phyloP scores from a whole-genome alignment of 2,329 filamentous ascomycete genomes.

The Aspergillus felis region DNA sequence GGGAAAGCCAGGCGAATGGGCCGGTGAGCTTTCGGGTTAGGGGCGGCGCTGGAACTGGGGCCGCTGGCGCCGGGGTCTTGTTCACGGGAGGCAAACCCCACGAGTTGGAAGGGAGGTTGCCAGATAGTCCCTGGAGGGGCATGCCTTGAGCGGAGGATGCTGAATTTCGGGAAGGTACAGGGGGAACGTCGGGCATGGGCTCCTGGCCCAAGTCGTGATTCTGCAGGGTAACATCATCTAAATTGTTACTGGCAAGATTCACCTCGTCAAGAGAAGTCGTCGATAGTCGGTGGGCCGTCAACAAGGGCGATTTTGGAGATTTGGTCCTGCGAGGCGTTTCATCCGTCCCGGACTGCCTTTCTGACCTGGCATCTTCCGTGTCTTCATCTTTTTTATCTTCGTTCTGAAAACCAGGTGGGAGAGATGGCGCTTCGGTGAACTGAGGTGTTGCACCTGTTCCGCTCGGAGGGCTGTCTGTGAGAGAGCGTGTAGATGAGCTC shows the following conservation, averaged over 20 bases:
- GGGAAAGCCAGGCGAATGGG: slow-evolving; percentile 81
- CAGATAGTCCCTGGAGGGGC: slow-evolving; percentile 59
- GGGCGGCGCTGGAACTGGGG: slow-evolving; percentile 36
- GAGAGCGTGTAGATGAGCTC: slow-evolving; percentile 57
- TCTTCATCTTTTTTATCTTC: slow-evolving; percentile 19
- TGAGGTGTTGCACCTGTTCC: slow-evolving; percentile 36
- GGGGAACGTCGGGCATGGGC: slow-evolving; percentile 25
- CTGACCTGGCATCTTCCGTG: slow-evolving; percentile 21
- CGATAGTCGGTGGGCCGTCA: slow-evolving; percentile 53
- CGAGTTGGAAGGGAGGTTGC: slow-evolving; percentile 66
- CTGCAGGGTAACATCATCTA: slow-evolving; percentile 44
- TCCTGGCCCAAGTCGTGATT: slow-evolving; percentile 21
- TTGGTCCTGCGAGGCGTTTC: slow-evolving; percentile 33
- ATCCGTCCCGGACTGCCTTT: slow-evolving; percentile 26
- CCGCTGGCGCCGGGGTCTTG: slow-evolving; percentile 34
- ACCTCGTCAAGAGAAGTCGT: slow-evolving; percentile 61
- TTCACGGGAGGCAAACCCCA: slow-evolving; percentile 59
- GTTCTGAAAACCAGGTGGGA: slow-evolving; percentile 25
- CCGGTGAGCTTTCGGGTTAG: slow-evolving; percentile 70
- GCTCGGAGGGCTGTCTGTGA: slow-evolving; percentile 48
- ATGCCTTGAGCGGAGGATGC: slow-evolving; percentile 26
- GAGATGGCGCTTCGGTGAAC: slow-evolving; percentile 27
- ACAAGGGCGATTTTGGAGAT: slow-evolving; percentile 48
- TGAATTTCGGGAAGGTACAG: slow-evolving; percentile 32
- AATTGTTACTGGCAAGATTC: slow-evolving; percentile 57